Evolutionary conservation across 352 stramenopile genomes (phyloP).

Genomic region (Plasmopara muralis): DNA sequence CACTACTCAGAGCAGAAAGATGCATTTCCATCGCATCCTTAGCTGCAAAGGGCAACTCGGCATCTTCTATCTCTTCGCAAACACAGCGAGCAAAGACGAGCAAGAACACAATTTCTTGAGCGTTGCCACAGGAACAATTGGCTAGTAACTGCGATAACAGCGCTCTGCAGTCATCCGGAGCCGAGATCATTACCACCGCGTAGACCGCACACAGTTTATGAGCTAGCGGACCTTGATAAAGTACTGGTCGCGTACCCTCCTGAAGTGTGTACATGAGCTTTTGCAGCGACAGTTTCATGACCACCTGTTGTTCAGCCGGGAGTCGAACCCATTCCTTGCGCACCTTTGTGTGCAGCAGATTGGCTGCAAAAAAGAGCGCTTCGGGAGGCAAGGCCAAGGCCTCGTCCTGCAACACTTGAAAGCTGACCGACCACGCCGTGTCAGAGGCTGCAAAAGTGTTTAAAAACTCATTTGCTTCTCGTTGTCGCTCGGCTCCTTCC

Average conservation of each 20-base stretch:
- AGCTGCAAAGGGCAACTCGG: slow-evolving; percentile 45
- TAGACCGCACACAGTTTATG: slow-evolving; percentile 58
- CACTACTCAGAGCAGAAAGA: slow-evolving; percentile 34
- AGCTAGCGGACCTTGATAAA: slow-evolving; percentile 34
- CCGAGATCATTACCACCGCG: slow-evolving; percentile 47
- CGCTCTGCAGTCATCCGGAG: slow-evolving; percentile 40
- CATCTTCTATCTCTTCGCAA: slow-evolving; percentile 62
- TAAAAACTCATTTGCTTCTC: slow-evolving; percentile 63
- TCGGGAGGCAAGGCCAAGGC: slow-evolving; percentile 37
- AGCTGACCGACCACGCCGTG: slow-evolving; percentile 39
- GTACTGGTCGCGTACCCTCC: slow-evolving; percentile 18
- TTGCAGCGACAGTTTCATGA: slow-evolving; percentile 32
- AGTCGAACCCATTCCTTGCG: slow-evolving; percentile 59
- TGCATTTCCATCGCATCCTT: slow-evolving; percentile 65
- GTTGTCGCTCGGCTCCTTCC: slow-evolving; percentile 54
- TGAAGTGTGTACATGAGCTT: slow-evolving; percentile 28
- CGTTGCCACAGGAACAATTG: slow-evolving; percentile 21
- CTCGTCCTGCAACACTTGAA: slow-evolving; percentile 48
- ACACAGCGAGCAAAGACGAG: slow-evolving; percentile 51
- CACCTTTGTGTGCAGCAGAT: slow-evolving; percentile 69
- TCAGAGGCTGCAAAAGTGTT: slow-evolving; percentile 46
- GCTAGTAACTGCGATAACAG: slow-evolving; percentile 32
- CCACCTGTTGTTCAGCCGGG: slow-evolving; percentile 24
- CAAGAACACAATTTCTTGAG: slow-evolving; percentile 38
- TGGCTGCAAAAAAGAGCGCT: slow-evolving; percentile 68